Base-by-base conservation (phyloP, 2,329 filamentous ascomycete species). In the Purpureocillium lavendulum region DNA sequence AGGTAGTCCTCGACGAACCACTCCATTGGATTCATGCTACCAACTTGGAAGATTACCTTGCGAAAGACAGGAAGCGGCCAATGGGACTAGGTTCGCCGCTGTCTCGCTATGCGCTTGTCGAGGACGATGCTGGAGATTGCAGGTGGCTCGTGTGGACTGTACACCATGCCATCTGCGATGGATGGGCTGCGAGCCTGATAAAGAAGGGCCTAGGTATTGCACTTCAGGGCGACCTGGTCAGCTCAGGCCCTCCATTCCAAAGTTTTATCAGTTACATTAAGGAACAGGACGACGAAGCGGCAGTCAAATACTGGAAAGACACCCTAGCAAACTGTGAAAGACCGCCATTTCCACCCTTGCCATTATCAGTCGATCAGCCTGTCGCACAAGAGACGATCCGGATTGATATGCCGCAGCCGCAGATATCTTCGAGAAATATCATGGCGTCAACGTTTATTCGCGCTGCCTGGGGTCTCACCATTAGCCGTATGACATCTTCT, bases 161-260 rank as follows among this genome's bases (percentile, higher is more conserved):
- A 45, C 70, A 73, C 41, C 70, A 74, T 44, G 64, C 63, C 9
- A 50, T 72, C 1, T 75, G 73, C 41, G 71, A 75, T 37, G 70
- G 70, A 14, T 72, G 70, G 68, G 67, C 62, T 2, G 61, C 69
- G 61, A 59, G 59, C 5, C 50, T 68, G 6, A 48, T 69, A 2
- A 55, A 67, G 24, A 63, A 65, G n/a, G 55, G 57, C 36, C 55
- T 68, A 30, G 63, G 65, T 40, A 47, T 50, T 26, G 59, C 58
- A n/a, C n/a, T n/a, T n/a, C n/a, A n/a, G n/a, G n/a, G n/a, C n/a
- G n/a, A n/a, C n/a, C n/a, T n/a, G n/a, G n/a, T n/a, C n/a, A n/a
- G n/a, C n/a, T n/a, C n/a, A n/a, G n/a, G n/a, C n/a, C 42, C 39
- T 26, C 39, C 17, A 12, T 68, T 66, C 49, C 64, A 61, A 39